A percentile compares a stretch with the other conserved stretches of the same genome.
These are phyloP conservation scores for Lavandula angustifolia DNA, from an alignment of 257 asterid species.

Conservation along the genomic window DNA sequence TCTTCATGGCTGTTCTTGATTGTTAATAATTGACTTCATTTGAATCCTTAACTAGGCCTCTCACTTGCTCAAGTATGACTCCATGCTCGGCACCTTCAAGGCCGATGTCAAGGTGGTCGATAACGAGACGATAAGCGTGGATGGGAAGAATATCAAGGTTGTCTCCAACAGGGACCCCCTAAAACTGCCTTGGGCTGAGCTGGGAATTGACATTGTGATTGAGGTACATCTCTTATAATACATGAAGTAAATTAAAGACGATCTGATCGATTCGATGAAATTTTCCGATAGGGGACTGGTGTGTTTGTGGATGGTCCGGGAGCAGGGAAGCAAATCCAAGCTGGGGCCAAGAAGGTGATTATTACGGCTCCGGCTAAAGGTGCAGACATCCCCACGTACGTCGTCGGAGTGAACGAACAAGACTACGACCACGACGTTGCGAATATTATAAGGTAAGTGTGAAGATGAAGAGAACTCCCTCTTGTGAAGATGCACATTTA, in stretches of 20 bases:
- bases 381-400: slow-evolving; percentile 92
- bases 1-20: too few relatives aligned
- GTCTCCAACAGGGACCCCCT: slow-evolving; percentile 90
- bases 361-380: slow-evolving; percentile 98
- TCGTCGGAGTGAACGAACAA: slow-evolving; percentile 82
- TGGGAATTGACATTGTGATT: slow-evolving; percentile 88
- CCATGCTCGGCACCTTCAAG: slow-evolving; percentile 91
- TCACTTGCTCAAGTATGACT: slow-evolving; percentile 87
- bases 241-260: not conserved
- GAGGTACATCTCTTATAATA: slow-evolving; percentile 53
- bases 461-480: too few relatives aligned
- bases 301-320: slow-evolving; percentile 97
- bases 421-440: slow-evolving; percentile 78
- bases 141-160: slow-evolving; percentile 78
- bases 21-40: not conserved
- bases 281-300: slow-evolving; percentile 66
- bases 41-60: too few relatives aligned
- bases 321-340: slow-evolving; percentile 96
- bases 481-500: too few relatives aligned
- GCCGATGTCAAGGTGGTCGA: slow-evolving; percentile 82
- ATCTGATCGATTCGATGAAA: too few relatives aligned
- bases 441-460: slow-evolving; percentile 68
- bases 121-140: slow-evolving; percentile 80
- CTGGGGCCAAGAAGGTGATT: slow-evolving; percentile 94
- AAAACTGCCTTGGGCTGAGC: slow-evolving; percentile 92